Base-by-base conservation (phyloP, 2,329 filamentous ascomycete species). In the Tolypocladium nubicola region DNA sequence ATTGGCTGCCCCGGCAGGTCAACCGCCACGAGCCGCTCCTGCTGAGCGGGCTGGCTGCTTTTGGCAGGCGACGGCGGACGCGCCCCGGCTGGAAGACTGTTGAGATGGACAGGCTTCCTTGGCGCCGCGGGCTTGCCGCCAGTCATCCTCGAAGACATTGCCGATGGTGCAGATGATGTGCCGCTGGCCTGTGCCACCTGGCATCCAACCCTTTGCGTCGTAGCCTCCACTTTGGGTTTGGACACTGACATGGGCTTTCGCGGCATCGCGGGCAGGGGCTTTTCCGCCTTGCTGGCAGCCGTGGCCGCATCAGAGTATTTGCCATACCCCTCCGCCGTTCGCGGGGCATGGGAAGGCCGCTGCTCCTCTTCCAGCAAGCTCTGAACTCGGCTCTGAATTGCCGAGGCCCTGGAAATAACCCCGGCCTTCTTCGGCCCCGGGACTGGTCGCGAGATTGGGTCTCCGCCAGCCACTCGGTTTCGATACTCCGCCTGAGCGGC, bases 351-450 rank as follows among this genome's bases (percentile, higher is more conserved):
- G 1, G 79, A 68, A 1, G 78, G 73, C 62, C 79, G 84, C 64
- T 84, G 83, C 45, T 87, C 90, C 66, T 97, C 92, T 60, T 86
- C 86, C 19, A 99, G 76, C 54, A 97, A 77, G 54, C 84, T 90
- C 74, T 95, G 89, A 56, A 99, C 90, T 61, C 93, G 87, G 67
- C 89, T 91, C 69, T 97, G 91, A 64, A 99, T 99, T 33, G 87
- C 89, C n/a, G 85, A 82, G 21, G 91, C 90, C 47, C 86, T 79
- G 16, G 83, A 83, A 3, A 82, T 73, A 53, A 79, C 77, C n/a
- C 78, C 82, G 67, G 80, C 80, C 66, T 73, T 80, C 70, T 78
- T 83, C 57, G 79, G 82, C 57, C 73, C 72, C 19, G 74, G 75
- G 21, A 69, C 70, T 8, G 73, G 69, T 49, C 70, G 73, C 37